Percentiles rank a stretch among this genome's conserved stretches.
Conservation (phyloP, 176 grass and related monocot genomes). For the Oryza glaberrima region DNA sequence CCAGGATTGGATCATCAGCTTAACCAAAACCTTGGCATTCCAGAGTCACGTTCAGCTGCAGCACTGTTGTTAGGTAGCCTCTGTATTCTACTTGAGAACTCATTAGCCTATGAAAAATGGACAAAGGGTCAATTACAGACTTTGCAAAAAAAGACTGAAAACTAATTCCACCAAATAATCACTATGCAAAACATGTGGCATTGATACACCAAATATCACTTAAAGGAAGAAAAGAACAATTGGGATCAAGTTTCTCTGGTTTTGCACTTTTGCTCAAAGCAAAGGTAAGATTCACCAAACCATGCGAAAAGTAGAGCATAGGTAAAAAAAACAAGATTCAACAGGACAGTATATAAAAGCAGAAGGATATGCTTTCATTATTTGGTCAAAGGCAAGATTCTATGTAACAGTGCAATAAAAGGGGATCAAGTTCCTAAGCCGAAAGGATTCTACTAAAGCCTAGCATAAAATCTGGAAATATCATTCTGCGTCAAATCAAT, state of each 20-base stretch:
- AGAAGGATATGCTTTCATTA: neutral
- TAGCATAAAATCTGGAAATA: conserved; percentile 20
- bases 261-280: conserved; percentile 31
- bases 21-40: conserved; percentile 76
- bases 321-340: neutral
- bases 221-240: neutral
- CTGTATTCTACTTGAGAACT: conserved; percentile 94
- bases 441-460: neutral
- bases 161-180: conserved; percentile 27
- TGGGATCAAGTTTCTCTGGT: conserved; percentile 18
- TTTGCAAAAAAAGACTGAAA: conserved; percentile 12
- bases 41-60: conserved; percentile 57
- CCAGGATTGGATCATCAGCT: conserved; percentile 55
- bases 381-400: conserved; percentile 36
- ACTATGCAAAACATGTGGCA: conserved; percentile 31
- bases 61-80: conserved; percentile 69
- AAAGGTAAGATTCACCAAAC: neutral
- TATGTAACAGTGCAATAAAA: neutral
- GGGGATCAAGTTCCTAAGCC: neutral
- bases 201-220: conserved; percentile 18
- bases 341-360: neutral
- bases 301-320: neutral
- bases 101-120: conserved; percentile 62
- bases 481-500: neutral
- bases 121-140: conserved; percentile 25